Evolutionary conservation across 176 grass and related monocot genomes (phyloP).

Genomic region (Elymus sibiricus): DNA sequence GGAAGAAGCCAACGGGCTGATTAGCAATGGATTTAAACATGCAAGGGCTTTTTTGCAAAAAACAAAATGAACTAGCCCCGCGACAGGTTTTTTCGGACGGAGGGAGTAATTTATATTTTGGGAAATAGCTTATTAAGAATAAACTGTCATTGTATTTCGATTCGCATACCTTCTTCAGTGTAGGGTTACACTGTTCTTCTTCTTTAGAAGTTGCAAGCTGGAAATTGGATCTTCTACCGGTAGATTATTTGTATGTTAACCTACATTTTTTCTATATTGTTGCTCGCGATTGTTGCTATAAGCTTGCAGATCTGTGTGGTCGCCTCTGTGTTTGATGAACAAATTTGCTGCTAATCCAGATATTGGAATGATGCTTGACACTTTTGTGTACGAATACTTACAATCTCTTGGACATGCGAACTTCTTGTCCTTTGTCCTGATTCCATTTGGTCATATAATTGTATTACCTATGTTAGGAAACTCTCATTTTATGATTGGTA

Average conservation of each 20-base stretch:
- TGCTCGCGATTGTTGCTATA: slow-evolving; percentile 17
- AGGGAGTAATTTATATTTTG: neutral
- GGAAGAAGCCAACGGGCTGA: too few relatives aligned
- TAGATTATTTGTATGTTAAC: slow-evolving; percentile 19
- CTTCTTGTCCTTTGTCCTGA: too few relatives aligned
- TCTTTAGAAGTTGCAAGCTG: slow-evolving; percentile 88
- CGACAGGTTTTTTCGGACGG: neutral
- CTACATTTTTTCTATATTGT: neutral
- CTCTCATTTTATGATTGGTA: neutral
- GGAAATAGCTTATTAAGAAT: neutral
- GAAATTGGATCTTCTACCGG: slow-evolving; percentile 96
- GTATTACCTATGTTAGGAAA: neutral
- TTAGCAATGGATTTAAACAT: too few relatives aligned
- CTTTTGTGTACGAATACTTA: slow-evolving; percentile 68
- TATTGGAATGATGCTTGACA: slow-evolving; percentile 79
- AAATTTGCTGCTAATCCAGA: slow-evolving; percentile 49
- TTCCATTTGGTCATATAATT: neutral
- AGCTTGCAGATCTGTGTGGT: slow-evolving; percentile 52
- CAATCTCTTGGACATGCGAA: neutral
- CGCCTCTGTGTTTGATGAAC: slow-evolving; percentile 61
- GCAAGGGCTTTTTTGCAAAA: too few relatives aligned
- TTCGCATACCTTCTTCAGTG: slow-evolving; percentile 33
- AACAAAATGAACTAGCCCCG: too few relatives aligned
- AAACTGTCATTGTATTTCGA: neutral
- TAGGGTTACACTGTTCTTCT: slow-evolving; percentile 81